Percentiles rank a stretch among this genome's conserved stretches.
phyloP scores from a whole-genome alignment of 1,284 basidiomycete species.

The Malassezia globosa region DNA sequence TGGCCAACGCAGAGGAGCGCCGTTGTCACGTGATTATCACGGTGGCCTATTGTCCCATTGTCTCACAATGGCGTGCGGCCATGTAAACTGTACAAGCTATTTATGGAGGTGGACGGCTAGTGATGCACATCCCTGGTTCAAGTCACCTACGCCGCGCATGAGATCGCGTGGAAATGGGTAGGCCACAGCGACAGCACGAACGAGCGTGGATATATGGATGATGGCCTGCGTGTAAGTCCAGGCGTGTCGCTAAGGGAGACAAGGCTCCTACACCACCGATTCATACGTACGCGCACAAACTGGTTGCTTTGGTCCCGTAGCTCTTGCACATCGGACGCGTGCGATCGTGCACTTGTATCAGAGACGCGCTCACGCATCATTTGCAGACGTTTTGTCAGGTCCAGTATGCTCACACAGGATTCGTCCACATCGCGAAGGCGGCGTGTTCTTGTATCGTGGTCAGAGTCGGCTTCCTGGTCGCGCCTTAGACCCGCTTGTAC shows the following conservation, averaged over 20 bases:
- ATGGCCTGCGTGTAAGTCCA: conserved; percentile 20
- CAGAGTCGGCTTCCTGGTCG: neutral
- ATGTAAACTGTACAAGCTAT: no score
- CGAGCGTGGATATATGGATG: conserved; percentile 31
- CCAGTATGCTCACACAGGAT: conserved; percentile 9
- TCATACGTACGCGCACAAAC: conserved; percentile 24
- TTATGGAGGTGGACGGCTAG: conserved; percentile 35
- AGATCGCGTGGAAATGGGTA: conserved; percentile 32
- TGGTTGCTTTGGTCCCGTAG: conserved; percentile 32
- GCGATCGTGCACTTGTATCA: neutral
- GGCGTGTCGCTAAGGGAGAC: no score
- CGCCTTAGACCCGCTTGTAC: conserved; percentile 15
- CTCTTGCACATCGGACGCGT: conserved; percentile 15
- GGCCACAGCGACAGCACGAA: conserved; percentile 25
- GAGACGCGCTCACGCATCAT: conserved; percentile 3
- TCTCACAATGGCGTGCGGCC: no score
- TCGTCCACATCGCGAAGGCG: conserved; percentile 14
- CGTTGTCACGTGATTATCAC: no score
- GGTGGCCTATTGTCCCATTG: no score
- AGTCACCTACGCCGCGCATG: conserved; percentile 25
- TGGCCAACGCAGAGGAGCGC: no score
- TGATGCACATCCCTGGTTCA: conserved; percentile 32
- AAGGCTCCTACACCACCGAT: no score
- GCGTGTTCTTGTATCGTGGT: conserved; percentile 2
- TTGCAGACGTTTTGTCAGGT: conserved; percentile 13